Base-by-base conservation (phyloP, 1,284 basidiomycete genomes). In the Fomitopsis betulina region DNA sequence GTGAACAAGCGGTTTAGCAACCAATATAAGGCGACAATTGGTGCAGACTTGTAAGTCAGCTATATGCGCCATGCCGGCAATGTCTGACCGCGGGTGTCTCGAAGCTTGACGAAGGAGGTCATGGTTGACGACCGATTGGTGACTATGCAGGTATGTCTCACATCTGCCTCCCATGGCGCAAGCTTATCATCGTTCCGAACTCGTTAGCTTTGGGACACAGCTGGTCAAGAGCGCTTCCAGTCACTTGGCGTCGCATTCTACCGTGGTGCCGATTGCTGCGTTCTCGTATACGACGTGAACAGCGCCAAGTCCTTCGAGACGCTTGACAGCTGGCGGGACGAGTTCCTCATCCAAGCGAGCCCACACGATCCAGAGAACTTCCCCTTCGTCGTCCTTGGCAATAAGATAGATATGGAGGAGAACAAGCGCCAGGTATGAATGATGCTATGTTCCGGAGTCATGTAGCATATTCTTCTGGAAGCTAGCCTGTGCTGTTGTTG, bases 351-450 rank as follows among this genome's bases (percentile, higher is more conserved):
- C 64, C 95, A 98, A 79, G 96, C 97, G 12, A 96, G 93, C 68
- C 96, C 97, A 47, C 94, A 97, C 73, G 96, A 98, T 74, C 95
- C 96, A 47, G 96, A 98, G 80, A 98, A 97, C 80, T 98, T 98
- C 77, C 96, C 96, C 15, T 99, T 99, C 70, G 94, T 98, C 59
- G 94, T 99, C 7, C 79, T 99, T 59, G 97, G 97, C 21, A 99
- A 99, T 82, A 99, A 99, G 92, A 97, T 99, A 75, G 97, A 99
- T 75, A 93, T 98, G 70, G 97, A 99, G 79, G 96, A 99, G 80
- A 92, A 89, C 73, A 99, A 98, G 78, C 87, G 97, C 65, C 95
- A 97, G 87, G 96, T 95, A 61, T 59, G 83, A 51, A 61, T 59
- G 83, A 51, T 27, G 32, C 19, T 35, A n/a, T 35, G 49, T 27